These are phyloP conservation scores for Fistulina hepatica DNA, from an alignment of 1,284 basidiomycete species.

Conservation along the genomic window DNA sequence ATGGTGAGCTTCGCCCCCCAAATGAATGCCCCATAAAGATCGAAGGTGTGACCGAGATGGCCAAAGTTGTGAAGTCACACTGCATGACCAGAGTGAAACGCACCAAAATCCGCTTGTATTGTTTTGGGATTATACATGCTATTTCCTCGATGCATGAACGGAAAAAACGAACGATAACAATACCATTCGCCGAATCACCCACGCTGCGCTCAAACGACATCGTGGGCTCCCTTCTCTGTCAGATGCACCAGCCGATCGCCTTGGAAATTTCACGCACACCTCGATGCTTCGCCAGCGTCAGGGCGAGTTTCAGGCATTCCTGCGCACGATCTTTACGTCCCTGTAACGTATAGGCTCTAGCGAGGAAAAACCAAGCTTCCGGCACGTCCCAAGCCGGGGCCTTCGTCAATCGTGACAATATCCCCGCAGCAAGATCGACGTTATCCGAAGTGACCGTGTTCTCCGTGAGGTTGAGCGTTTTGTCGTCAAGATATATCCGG, in stretches of 20 bases:
- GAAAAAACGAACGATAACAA: no score
- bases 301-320: conserved; percentile 66
- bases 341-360: conserved; percentile 67
- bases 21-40: no score
- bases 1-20: no score
- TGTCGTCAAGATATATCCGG: conserved; percentile 55
- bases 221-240: no score
- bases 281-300: conserved; percentile 61
- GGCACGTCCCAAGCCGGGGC: conserved; percentile 78
- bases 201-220: background rate
- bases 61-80: no score
- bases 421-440: conserved; percentile 63
- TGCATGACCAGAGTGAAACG: no score
- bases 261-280: conserved; percentile 51
- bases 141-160: no score
- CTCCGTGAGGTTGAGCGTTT: conserved; percentile 8
- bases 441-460: conserved; percentile 31
- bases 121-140: no score
- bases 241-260: conserved; percentile 67
- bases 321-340: conserved; percentile 59
- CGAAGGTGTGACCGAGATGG: no score
- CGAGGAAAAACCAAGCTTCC: conserved; percentile 88
- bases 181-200: no score
- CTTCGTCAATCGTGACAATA: conserved; percentile 50
- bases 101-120: no score